These are phyloP conservation scores for Fraxinus baroniana DNA, from an alignment of 305 asterid species.

Conservation along the genomic window DNA sequence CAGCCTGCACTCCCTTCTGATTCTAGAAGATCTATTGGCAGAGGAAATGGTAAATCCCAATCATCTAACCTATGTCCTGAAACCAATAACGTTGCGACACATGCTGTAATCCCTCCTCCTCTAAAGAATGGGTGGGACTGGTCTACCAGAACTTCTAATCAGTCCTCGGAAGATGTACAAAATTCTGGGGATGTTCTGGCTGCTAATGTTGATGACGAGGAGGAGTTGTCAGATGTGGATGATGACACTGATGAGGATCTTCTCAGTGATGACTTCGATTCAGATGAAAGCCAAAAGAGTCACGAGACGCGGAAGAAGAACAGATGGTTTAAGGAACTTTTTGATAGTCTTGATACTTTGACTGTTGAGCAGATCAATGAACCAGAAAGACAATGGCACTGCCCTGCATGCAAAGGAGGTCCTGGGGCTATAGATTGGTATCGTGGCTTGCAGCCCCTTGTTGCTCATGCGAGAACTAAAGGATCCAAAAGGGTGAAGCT, in stretches of 20 bases:
- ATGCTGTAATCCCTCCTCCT: constrained; percentile 53
- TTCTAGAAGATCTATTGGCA: constrained; percentile 38
- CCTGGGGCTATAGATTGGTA: constrained; percentile 88
- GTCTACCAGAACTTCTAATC: constrained; percentile 43
- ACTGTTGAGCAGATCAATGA: constrained; percentile 56
- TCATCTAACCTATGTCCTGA: constrained; percentile 20
- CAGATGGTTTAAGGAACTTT: constrained; percentile 60
- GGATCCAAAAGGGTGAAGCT: constrained; percentile 62
- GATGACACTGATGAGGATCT: constrained; percentile 67
- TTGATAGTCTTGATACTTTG: constrained; percentile 48
- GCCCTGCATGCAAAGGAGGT: constrained; percentile 78
- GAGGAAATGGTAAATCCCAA: constrained; percentile 47
- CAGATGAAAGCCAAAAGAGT: constrained; percentile 76
- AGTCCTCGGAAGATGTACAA: constrained; percentile 26
- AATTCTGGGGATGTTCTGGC: constrained; percentile 23
- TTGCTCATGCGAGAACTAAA: constrained; percentile 61
- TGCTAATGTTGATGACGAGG: constrained; percentile 20
- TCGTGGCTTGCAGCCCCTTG: constrained; percentile 63
- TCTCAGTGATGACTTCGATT: constrained; percentile 63
- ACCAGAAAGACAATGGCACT: constrained; percentile 73
- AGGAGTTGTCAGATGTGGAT: constrained; percentile 34
- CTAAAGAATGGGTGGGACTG: constrained; percentile 61
- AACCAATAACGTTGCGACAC: constrained; percentile 19
- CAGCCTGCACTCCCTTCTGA: constrained; percentile 42
- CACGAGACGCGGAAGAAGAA: constrained; percentile 61